Base-by-base conservation (phyloP, 2,329 filamentous ascomycete species). In the Pseudocercospora pini-densiflorae region DNA sequence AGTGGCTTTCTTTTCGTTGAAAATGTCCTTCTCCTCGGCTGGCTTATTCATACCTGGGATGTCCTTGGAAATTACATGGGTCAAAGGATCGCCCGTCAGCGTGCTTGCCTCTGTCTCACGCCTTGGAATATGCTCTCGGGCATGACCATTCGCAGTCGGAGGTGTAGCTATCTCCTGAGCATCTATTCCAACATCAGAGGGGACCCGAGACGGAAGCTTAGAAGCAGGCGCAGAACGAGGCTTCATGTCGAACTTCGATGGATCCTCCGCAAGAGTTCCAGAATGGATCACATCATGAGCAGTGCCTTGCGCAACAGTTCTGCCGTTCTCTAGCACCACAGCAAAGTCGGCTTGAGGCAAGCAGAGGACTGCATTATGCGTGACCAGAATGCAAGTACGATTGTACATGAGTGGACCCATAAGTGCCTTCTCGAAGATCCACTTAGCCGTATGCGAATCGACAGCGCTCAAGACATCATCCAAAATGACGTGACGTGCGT, bases 391-490 rank as follows among this genome's bases (percentile, higher is more conserved):
- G 78, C 95, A 98, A 29, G 95, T 98, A 49, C 95, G 89, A 75
- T 89, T 86, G 65, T 86, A 82, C 95, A 99, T 98, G 60, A 99
- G 81, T 5, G 92, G 92, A 1, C 95, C 95, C 73, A 90, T 90
- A 70, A 99, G 90, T 66, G 94, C 97, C 79, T 97, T 91, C 77
- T 91, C 91, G 81, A 98, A 98, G 71, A 99, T 98, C 90, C 96
- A 97, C 78, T 97, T 96, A 1, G 94, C 94, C 0, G 95, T 98
- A 74, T 99, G 95, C 3, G 95, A 96, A 78, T 99, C 95, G 36
- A 99, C 95, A 29, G 95, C 95, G 76, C 94, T 97, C 51, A 99
- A 85, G 70, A 96, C 97, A 78, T 99, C 95, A 75, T 99, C 95
- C 59, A 99, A 85, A 10, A 99, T 86, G 16, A 99, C 82, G 78